These are phyloP conservation scores for Solanum dulcamara DNA, from an alignment of 257 asterid species.

Conservation along the genomic window DNA sequence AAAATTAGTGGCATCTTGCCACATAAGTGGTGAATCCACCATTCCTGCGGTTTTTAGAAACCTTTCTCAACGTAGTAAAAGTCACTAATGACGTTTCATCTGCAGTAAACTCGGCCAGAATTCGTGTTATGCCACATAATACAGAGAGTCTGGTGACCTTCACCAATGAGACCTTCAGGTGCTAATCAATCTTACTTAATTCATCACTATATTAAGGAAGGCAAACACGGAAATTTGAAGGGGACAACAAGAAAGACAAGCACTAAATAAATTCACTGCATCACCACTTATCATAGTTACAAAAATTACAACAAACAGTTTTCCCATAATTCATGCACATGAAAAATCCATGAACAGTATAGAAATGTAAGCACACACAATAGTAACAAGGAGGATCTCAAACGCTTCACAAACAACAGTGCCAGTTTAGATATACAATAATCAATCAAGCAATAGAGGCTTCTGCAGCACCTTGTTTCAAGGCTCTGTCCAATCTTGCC, in stretches of 20 bases:
- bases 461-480: constrained; percentile 36
- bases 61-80: neutral
- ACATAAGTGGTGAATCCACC: too few relatives aligned
- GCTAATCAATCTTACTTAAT: neutral
- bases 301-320: neutral
- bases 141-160: neutral
- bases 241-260: neutral
- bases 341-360: neutral
- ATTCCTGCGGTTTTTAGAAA: neutral
- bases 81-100: neutral
- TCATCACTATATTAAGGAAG: neutral
- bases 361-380: neutral
- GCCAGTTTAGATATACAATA: neutral
- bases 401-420: neutral
- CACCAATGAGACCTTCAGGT: neutral
- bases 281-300: neutral
- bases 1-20: neutral
- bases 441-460: constrained; percentile 3
- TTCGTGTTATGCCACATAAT: neutral
- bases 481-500: constrained; percentile 74
- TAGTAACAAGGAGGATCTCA: constrained; percentile 3
- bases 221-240: neutral
- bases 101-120: neutral
- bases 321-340: neutral
- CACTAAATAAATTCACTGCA: neutral